Evolutionary conservation across 2,329 filamentous ascomycete species (phyloP).

Genomic region (Plenodomus lindquistii): DNA sequence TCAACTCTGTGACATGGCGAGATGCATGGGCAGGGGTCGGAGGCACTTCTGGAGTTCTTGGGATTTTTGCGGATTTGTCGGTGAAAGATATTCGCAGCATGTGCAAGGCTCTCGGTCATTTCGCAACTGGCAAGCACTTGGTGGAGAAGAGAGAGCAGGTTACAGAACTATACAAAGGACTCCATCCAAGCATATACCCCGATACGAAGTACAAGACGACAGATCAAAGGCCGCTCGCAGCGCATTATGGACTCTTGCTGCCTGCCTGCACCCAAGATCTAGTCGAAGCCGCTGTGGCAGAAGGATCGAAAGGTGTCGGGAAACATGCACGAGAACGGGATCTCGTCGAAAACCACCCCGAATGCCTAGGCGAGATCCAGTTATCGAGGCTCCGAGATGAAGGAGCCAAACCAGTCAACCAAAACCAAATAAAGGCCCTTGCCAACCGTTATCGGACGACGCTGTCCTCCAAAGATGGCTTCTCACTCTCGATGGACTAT

Average conservation of each 20-base stretch:
- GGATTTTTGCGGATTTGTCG: slow-evolving; percentile 26
- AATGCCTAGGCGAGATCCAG: slow-evolving; percentile 14
- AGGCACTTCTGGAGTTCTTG: slow-evolving; percentile 27
- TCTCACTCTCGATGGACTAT: slow-evolving; percentile 36
- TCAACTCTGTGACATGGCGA: slow-evolving; percentile 25
- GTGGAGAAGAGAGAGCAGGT: slow-evolving; percentile 19
- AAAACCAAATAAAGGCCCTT: slow-evolving; percentile 9
- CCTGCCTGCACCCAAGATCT: slow-evolving; percentile 25
- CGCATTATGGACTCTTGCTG: slow-evolving; percentile 24
- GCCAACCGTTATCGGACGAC: slow-evolving; percentile 13
- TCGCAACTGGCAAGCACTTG: slow-evolving; percentile 12
- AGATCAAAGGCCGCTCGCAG: slow-evolving; percentile 24
- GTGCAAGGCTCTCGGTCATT: slow-evolving; percentile 21
- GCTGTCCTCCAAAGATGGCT: slow-evolving; percentile 4
- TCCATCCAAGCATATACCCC: slow-evolving; percentile 23
- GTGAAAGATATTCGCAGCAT: slow-evolving; percentile 26
- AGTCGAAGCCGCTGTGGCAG: slow-evolving; percentile 10
- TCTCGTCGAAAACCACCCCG: slow-evolving; percentile 20
- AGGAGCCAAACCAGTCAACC: neutral
- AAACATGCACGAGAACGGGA: slow-evolving; percentile 3
- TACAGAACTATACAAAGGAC: slow-evolving; percentile 25
- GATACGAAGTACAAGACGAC: slow-evolving; percentile 10
- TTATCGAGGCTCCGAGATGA: slow-evolving; percentile 11
- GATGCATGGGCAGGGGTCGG: slow-evolving; percentile 34
- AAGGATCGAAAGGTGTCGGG: slow-evolving; percentile 6